Conservation (phyloP, 805 yeast genomes). For the Saturnispora zaruensis region DNA sequence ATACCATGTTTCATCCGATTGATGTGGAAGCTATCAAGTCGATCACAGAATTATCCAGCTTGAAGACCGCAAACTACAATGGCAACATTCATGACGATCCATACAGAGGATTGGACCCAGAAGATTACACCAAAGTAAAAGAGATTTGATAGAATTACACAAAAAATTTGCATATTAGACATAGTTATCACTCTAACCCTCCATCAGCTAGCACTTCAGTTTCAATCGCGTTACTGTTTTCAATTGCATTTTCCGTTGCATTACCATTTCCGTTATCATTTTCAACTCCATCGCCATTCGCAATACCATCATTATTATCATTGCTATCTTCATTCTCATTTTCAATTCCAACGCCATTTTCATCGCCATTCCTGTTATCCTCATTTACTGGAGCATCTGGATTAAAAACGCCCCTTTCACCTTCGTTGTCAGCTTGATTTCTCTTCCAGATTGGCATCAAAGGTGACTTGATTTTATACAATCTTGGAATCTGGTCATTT, state of each 20-base stretch:
- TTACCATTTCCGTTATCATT: neutral
- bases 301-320: neutral
- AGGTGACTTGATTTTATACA: constrained; percentile 27
- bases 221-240: neutral
- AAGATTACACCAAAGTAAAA: constrained; percentile 16
- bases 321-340: neutral
- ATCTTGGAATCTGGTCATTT: constrained; percentile 35
- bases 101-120: constrained; percentile 17
- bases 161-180: too few species aligned
- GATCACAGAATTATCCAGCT: constrained; percentile 13
- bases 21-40: constrained; percentile 6
- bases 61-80: neutral
- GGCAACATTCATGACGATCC: constrained; percentile 2
- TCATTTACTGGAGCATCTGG: neutral
- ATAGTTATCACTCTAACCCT: too few species aligned
- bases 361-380: neutral
- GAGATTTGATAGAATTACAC: constrained; percentile 8
- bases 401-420: neutral
- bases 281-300: neutral
- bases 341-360: neutral
- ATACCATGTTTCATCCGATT: constrained; percentile 5
- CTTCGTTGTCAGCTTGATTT: neutral
- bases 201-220: neutral
- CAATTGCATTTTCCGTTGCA: neutral
- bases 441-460: constrained; percentile 32